Conservation (phyloP, 2,329 filamentous ascomycete genomes). For the Pseudogymnoascus sp. region DNA sequence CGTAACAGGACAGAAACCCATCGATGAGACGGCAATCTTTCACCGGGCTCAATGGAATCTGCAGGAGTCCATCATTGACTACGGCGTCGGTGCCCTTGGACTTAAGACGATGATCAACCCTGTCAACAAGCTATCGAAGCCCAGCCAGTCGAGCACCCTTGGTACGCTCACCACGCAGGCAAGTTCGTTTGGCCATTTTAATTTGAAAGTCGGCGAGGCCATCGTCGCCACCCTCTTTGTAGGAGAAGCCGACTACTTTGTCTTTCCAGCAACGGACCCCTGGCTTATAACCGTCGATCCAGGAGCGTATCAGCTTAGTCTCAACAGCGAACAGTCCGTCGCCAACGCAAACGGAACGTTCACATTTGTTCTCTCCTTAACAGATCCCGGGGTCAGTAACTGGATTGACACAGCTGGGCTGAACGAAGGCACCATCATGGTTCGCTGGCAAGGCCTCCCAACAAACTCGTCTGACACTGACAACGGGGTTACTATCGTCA, state of each 20-base stretch:
- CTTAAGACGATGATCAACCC: constrained; percentile 1
- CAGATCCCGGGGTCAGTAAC: neutral
- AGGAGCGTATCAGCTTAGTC: neutral
- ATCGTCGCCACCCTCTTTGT: neutral
- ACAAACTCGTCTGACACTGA: neutral
- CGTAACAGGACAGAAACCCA: neutral
- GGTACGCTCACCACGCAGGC: neutral
- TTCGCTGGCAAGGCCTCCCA: neutral
- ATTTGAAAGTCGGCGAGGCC: neutral
- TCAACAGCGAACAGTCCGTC: neutral
- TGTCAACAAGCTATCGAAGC: neutral
- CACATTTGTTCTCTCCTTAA: neutral
- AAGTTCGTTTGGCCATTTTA: neutral
- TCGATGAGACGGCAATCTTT: neutral
- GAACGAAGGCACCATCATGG: neutral
- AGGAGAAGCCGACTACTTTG: neutral
- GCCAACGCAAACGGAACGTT: neutral
- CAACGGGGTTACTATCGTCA: neutral
- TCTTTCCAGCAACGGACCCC: neutral
- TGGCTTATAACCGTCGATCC: neutral
- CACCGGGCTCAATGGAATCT: neutral
- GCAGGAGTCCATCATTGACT: neutral
- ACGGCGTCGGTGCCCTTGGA: neutral
- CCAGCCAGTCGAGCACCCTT: neutral
- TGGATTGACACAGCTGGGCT: neutral